Base-by-base conservation (phyloP, 768 basidiomycete species). In the Leccinum boreale region DNA sequence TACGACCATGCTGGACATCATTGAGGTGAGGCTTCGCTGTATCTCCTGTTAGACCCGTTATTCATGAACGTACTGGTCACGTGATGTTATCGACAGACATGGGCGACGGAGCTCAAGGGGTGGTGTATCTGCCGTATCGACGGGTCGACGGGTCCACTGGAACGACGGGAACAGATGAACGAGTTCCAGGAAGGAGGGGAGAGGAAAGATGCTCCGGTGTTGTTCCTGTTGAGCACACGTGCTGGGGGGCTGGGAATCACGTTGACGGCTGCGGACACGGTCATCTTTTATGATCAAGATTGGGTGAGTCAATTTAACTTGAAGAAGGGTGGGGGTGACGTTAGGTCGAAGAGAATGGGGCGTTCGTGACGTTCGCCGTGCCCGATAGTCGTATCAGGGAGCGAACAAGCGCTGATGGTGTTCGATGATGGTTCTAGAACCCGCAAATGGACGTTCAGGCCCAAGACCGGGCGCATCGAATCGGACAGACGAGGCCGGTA, bases 161-260 rank as follows among this genome's bases (percentile, higher is more conserved):
- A 89, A 12, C 85, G 97, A n/a, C 80, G 90, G 5, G 84, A 86
- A 23, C 83, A 94, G 72, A 96, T 99, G 86, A 76, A 86, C 15
- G 71, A 72, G 23, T 99, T 98, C 78, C 95, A 98, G 66, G 74
- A 79, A 33, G 84, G 82, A 5, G 89, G 86, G 0, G 77, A 89
- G 28, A 72, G 70, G 2, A 80, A 81, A 0, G 79, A 81, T 58
- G 86, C 86, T 0, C 92, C 93, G 0, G 70, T 77, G 3, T 75
- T 95, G 17, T 96, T 95, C 80, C 88, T 93, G 69, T 29, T 98
- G 31, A 95, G 93, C 69, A 97, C 96, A 0, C 84, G 94, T 46
- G 97, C 97, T 8, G 97, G 97, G 62, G 97, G 97, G 28, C 77
- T 99, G 56, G 96, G 96, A 44, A 95, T 98, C 74, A 98, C 98